Evolutionary conservation across 306 rosid species (phyloP).

Genomic region (Acacia confusa): DNA sequence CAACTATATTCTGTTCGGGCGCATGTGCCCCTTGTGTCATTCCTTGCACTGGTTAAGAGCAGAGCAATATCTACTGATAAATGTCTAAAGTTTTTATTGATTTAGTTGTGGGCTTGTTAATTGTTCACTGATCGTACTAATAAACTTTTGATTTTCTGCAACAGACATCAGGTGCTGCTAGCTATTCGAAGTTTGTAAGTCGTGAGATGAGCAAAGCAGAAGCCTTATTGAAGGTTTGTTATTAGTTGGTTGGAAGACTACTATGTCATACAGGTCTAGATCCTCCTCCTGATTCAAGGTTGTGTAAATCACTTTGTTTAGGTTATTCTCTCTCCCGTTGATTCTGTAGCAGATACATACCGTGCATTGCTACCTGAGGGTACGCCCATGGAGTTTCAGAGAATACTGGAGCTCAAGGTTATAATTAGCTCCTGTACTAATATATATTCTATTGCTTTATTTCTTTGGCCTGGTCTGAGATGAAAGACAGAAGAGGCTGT

Average conservation of each 20-base stretch:
- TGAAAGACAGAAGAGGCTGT: not conserved
- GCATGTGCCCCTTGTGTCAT: not conserved
- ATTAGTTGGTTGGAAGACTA: not conserved
- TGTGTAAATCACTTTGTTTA: conserved; percentile 34
- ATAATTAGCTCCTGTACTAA: conserved; percentile 27
- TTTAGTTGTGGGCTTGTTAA: conserved; percentile 14
- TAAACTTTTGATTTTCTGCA: conserved; percentile 28
- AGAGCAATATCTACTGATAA: conserved; percentile 2
- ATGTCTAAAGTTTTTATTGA: not conserved
- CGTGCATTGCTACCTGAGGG: conserved; percentile 98
- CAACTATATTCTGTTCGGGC: not conserved
- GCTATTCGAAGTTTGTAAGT: conserved; percentile 91
- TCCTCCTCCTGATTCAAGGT: conserved; percentile 26
- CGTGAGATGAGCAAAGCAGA: conserved; percentile 99
- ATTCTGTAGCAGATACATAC: conserved; percentile 95
- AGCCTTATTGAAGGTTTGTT: conserved; percentile 71
- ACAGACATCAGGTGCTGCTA: conserved; percentile 92
- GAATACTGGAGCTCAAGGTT: conserved; percentile 98
- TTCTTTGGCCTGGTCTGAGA: conserved; percentile 20
- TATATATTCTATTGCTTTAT: conserved; percentile 27
- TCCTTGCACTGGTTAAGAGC: conserved; percentile 1
- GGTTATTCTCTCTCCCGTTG: conserved; percentile 96
- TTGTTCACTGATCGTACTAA: conserved; percentile 2
- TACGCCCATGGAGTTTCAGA: conserved; percentile 97
- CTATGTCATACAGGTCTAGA: conserved; percentile 3